Evolutionary conservation across 2,329 filamentous ascomycete species (phyloP), one percentile per base, ranked within the genome.

Genomic region (Alternaria infectoria): DNA sequence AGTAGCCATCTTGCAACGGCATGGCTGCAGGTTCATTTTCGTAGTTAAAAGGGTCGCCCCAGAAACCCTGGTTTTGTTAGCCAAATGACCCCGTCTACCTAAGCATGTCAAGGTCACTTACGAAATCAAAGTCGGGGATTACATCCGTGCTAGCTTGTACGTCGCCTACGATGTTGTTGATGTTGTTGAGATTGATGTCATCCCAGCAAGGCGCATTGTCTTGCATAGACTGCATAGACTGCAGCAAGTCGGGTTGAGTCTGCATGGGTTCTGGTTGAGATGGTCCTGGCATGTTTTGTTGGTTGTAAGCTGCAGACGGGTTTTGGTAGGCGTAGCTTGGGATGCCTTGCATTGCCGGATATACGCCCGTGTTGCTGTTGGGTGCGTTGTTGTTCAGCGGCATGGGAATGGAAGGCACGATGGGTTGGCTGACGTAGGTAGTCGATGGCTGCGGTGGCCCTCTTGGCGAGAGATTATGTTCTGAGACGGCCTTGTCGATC

Each of bases 11-110:
- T 25, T 70, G 67, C 19, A 67, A 62, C 2, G 66, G 69, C 44
- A 73, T 68, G 5, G 69, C 66, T 32, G 54, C 63, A 32, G 70
- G 69, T 45, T 78, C 76, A 26, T 69, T 76, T 26, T 72, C 70
- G 32, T 78, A 77, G 43, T 75, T 77, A 57, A 79, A 75, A 1
- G 77, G 77, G 57, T 79, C 77, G 21, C 77, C 77, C 77, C 77
- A 80, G 54, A 79, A 80, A 5, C 77, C 76, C 76, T 78, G 17
- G 3, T 21, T 11, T 21, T 23, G 54, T 74, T 43, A 74, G 69
- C 57, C 21, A 56, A 11, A 15, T 9, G 21, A 45, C 5, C 11
- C n/a, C 3, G 17, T 19, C 26, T 15, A 25, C 6, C 11, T 7
- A 10, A 10, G 17, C 15, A 13, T 10, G 6, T 10, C 54, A 47